Percentiles rank a stretch among this genome's conserved stretches.
phyloP scores from a whole-genome alignment of 1,284 basidiomycete species.

The Cerioporus squamosus region DNA sequence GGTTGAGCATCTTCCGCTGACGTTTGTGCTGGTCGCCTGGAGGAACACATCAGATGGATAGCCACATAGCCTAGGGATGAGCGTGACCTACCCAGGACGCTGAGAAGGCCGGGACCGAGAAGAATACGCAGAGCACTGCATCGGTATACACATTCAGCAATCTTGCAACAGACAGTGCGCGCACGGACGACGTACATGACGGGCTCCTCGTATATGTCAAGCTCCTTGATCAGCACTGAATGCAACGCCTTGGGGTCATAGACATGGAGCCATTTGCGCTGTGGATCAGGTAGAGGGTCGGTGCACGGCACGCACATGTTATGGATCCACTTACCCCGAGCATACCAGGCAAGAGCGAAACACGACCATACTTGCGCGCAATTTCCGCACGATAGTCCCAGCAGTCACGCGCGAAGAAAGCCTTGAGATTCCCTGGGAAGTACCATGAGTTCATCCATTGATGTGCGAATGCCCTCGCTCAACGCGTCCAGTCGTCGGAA shows the following conservation, averaged over 20 bases:
- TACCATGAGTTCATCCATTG: neutral
- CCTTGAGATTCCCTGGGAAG: conserved; percentile 14
- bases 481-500: too few relatives aligned
- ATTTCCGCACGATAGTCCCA: conserved; percentile 15
- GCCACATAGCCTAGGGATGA: neutral
- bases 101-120: conserved; percentile 23
- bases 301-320: neutral
- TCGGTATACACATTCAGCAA: too few relatives aligned
- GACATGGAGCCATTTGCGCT: conserved; percentile 23
- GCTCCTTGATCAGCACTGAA: conserved; percentile 37
- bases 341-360: conserved; percentile 3
- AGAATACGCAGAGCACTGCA: conserved; percentile 8
- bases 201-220: conserved; percentile 34
- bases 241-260: conserved; percentile 33
- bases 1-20: conserved; percentile 28
- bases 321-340: conserved; percentile 7
- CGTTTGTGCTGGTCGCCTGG: conserved; percentile 28
- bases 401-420: conserved; percentile 14
- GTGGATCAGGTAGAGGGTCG: neutral
- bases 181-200: conserved; percentile 1
- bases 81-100: conserved; percentile 7
- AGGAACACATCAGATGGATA: neutral
- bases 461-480: too few relatives aligned
- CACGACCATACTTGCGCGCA: conserved; percentile 11
- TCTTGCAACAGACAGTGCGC: too few relatives aligned